These are phyloP conservation scores for Leccinellum rugosiceps DNA, from an alignment of 768 basidiomycete species.

Conservation along the genomic window DNA sequence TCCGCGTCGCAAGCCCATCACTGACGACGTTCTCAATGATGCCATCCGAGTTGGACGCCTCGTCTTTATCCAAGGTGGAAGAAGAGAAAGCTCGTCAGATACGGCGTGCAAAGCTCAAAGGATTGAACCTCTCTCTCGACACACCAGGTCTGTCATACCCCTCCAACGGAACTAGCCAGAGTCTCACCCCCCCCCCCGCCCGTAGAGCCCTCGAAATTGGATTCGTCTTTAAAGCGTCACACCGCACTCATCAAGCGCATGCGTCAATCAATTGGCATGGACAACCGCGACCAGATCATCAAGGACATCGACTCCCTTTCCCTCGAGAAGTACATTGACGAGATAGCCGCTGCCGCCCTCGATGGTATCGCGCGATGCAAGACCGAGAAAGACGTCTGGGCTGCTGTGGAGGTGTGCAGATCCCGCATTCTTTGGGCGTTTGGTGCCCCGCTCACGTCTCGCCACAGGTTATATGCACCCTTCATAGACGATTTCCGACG, in stretches of 20 bases:
- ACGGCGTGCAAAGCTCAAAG: constrained; percentile 58
- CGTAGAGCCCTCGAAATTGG: constrained; percentile 71
- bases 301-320: constrained; percentile 91
- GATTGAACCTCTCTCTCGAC: constrained; percentile 48
- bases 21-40: neutral
- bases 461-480: constrained; percentile 74
- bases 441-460: constrained; percentile 1
- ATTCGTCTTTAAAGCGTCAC: constrained; percentile 94
- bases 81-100: constrained; percentile 51
- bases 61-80: constrained; percentile 36
- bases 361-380: constrained; percentile 88
- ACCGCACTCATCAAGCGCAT: constrained; percentile 94
- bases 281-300: constrained; percentile 81
- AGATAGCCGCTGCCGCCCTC: constrained; percentile 81
- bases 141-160: constrained; percentile 42
- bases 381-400: constrained; percentile 89
- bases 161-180: neutral
- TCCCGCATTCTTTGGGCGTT: neutral
- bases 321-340: constrained; percentile 94
- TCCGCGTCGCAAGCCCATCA: constrained; percentile 9
- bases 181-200: constrained; percentile 4
- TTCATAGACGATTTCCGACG: constrained; percentile 84
- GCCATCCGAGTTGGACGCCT: constrained; percentile 20
- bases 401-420: constrained; percentile 79
- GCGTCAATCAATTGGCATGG: constrained; percentile 76